These are phyloP conservation scores for Daldinia loculata DNA, from an alignment of 495 filamentous ascomycete species.

Conservation along the genomic window DNA sequence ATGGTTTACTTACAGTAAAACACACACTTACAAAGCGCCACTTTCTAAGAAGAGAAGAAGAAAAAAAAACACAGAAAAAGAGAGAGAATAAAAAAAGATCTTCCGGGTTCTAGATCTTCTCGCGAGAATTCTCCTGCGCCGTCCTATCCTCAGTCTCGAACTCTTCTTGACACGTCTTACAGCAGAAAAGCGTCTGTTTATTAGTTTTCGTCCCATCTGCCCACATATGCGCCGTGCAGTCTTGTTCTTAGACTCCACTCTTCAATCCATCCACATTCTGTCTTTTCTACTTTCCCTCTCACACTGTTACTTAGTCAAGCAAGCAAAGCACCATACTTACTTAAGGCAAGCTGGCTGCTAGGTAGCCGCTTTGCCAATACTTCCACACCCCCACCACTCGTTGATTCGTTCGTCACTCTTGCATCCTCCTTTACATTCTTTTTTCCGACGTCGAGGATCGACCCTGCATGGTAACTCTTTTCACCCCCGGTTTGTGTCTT, in stretches of 20 bases:
- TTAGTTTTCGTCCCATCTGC: conserved; percentile 42
- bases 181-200: conserved; percentile 39
- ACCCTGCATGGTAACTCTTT: conserved; percentile 44
- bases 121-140: conserved; percentile 38
- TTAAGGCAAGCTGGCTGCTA: conserved; percentile 27
- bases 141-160: conserved; percentile 34
- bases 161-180: conserved; percentile 43
- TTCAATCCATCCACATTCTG: conserved; percentile 40
- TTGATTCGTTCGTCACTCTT: conserved; percentile 45
- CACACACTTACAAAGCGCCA: conserved; percentile 18
- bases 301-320: conserved; percentile 30
- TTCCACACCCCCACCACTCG: conserved; percentile 42
- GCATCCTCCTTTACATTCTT: conserved; percentile 44
- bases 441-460: conserved; percentile 47
- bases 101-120: conserved; percentile 41
- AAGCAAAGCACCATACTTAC: conserved; percentile 32
- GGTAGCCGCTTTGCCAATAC: conserved; percentile 45
- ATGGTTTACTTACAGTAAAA: conserved; percentile 2
- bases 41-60: conserved; percentile 10
- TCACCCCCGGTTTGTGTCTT: conserved; percentile 41
- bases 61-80: neutral
- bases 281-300: conserved; percentile 11
- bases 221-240: conserved; percentile 41
- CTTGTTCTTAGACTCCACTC: conserved; percentile 35
- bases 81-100: conserved; percentile 18